Conservation (phyloP, 345 rosid genomes). For the Geranium rotundifolium region DNA sequence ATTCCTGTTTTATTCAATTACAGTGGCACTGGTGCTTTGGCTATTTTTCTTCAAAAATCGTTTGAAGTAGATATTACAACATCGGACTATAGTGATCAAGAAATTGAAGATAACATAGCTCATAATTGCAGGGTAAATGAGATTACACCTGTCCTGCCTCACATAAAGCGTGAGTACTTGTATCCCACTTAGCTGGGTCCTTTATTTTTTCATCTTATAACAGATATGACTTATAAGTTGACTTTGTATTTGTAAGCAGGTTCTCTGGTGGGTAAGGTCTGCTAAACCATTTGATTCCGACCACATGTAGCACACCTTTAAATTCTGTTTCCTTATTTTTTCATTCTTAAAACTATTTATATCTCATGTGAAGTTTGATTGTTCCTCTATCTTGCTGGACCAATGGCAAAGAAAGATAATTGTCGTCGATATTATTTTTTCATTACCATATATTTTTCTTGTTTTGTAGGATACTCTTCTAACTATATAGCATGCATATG, state of each 20-base stretch:
- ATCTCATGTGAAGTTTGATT: neutral
- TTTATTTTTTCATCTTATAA: neutral
- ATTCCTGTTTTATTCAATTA: constrained; percentile 11
- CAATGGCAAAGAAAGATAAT: neutral
- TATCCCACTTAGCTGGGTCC: neutral
- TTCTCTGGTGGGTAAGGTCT: neutral
- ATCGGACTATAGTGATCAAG: constrained; percentile 75
- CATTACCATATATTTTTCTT: neutral
- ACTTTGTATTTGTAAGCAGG: neutral
- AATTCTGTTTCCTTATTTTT: neutral
- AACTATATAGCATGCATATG: neutral
- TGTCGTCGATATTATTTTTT: neutral
- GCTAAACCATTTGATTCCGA: neutral
- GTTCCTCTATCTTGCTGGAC: neutral
- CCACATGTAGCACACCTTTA: neutral
- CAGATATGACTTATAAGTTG: neutral
- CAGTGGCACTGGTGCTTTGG: constrained; percentile 96
- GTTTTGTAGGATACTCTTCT: neutral
- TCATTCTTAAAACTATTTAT: neutral
- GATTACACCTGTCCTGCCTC: constrained; percentile 64
- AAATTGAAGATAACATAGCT: constrained; percentile 85
- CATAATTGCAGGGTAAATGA: constrained; percentile 68
- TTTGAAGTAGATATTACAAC: constrained; percentile 70
- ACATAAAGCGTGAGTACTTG: constrained; percentile 62
- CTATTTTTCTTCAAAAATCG: constrained; percentile 61